Base-by-base conservation (phyloP, 352 stramenopile genomes). In the Plasmopara viticola region DNA sequence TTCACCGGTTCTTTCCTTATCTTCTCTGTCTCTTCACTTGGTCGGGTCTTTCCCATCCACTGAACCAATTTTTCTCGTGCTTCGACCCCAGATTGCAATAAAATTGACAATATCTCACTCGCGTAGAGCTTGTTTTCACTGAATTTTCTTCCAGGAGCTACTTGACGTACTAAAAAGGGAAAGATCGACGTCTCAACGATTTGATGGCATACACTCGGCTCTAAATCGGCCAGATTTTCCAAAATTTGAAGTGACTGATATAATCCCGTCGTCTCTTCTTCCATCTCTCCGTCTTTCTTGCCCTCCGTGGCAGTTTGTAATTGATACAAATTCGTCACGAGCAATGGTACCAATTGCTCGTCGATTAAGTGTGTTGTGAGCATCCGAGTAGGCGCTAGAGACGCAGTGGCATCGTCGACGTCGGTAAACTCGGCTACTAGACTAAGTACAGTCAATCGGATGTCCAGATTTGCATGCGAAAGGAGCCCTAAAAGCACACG, bases 201-300 rank as follows among this genome's bases (percentile, higher is more conserved):
- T n/a, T 68, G 55, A 14, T 58, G 59, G 38, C 78, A 79, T 29
- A 72, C 62, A 0, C 65, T 42, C 0, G 84, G 83, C 38, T 68
- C 51, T 2, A 94, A 37, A 28, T 90, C 81, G 5, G 76, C 73
- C 28, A 92, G 37, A 53, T 87, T 90, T 55, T 93, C 82, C 5
- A 93, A 58, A 48, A 95, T 86, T 54, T 89, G 78, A 42, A 95
- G 59, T 44, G 81, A 77, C 56, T 88, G 66, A 68, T 92, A 87
- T 6, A 95, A 64, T 1, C 82, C 84, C 38, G 72, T 60, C 1
- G 55, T 58, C 34, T 94, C 86, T 31, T 93, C 84, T 7, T 93
- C 74, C 6, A 74, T 48, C 31, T 45, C 69, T 37, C 71, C 58
- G 30, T 69, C 54, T 0, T 42, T 30, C 3, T 30, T 44, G 15